Base-by-base conservation (phyloP, 306 rosid species). In the Trifolium pratense region DNA sequence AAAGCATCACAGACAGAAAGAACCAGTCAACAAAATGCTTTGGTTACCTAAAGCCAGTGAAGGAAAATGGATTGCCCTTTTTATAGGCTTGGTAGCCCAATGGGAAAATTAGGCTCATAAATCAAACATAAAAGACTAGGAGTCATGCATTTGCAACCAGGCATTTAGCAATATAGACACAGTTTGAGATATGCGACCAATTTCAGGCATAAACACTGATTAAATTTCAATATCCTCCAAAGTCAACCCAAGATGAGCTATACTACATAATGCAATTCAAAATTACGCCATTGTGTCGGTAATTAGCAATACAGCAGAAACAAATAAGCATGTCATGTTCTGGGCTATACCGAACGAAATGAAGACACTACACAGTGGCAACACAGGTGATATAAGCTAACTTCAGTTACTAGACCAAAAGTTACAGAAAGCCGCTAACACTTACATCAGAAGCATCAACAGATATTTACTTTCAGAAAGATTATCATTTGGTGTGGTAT, bases 131-230 rank as follows among this genome's bases (percentile, higher is more conserved):
- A 49, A 49, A 49, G 7, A 49, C 21, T 7, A 49, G 16, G 10
- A 6, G 7, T 49, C 56, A 49, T 49, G 23, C 56, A 16, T 49
- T 49, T 16, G 56, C 56, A 49, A n/a, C 56, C 5, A 49, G 21
- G 21, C 56, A 49, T 16, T n/a, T 48, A 15, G 55, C 0, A 36
- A 18, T 34, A 66, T 1, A 17, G 7, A 69, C 31, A 62, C 20
- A 43, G 69, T 43, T 53, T 16, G 16, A 58, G 11, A 31, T 61
- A 66, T 29, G 26, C 45, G 34, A 74, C 36, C 15, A 29, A 63
- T 48, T 61, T 53, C 75, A 55, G 5, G 32, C 43, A 70, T 49
- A 70, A 51, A 78, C 37, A 63, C 45, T 6, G n/a, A 74, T 37
- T 23, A 45, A 9, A 18, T 48, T 73, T 40, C 53, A 10, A 43